These are phyloP conservation scores for Moesziomyces sp. DNA, from an alignment of 1,284 basidiomycete species.

Conservation along the genomic window DNA sequence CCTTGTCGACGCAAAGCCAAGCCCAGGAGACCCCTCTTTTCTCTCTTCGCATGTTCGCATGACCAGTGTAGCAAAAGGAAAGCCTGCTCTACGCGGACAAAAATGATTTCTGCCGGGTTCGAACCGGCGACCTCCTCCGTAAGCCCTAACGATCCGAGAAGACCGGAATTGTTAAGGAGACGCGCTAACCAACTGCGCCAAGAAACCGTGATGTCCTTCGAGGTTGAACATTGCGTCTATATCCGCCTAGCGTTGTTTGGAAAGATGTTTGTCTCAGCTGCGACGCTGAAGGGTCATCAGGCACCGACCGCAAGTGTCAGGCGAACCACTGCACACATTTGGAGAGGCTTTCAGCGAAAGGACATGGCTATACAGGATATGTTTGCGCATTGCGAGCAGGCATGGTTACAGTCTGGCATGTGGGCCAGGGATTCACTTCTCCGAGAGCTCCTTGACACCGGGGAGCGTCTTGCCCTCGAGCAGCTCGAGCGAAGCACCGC, in stretches of 20 bases:
- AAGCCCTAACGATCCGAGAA: constrained; percentile 33
- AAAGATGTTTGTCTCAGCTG: too few relatives aligned
- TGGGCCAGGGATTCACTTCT: constrained; percentile 40
- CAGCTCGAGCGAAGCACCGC: constrained; percentile 82
- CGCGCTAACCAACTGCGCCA: constrained; percentile 56
- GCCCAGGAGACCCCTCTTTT: too few relatives aligned
- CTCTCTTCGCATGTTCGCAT: too few relatives aligned
- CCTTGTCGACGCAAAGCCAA: too few relatives aligned
- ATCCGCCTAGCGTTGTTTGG: too few relatives aligned
- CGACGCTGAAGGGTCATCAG: too few relatives aligned
- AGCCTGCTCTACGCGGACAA: not conserved
- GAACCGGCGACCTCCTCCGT: constrained; percentile 56
- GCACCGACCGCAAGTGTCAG: too few relatives aligned
- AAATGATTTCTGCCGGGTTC: constrained; percentile 53
- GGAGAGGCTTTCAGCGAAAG: not conserved
- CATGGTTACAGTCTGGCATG: constrained; percentile 7
- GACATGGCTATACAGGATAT: not conserved
- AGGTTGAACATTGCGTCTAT: too few relatives aligned
- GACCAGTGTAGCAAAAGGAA: not conserved
- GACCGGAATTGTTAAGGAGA: constrained; percentile 51
- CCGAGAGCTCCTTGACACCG: constrained; percentile 56
- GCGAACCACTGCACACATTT: too few relatives aligned
- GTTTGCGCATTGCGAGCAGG: constrained; percentile 1
- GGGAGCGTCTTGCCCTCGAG: constrained; percentile 77
- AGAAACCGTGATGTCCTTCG: constrained; percentile 10